Conservation (phyloP, 257 asterid genomes). For the Verbena officinalis region DNA sequence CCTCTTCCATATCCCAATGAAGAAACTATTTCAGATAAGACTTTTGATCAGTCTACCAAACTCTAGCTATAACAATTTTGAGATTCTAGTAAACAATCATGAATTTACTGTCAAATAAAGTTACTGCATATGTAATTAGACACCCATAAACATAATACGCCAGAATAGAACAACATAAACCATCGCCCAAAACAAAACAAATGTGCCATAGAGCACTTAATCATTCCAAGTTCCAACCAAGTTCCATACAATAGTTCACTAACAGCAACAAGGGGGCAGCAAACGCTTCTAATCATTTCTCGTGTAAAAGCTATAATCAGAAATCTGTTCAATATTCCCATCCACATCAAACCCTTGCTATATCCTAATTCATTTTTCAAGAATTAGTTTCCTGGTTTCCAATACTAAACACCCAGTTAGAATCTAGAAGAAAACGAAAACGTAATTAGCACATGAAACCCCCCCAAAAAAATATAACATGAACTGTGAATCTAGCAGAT, state of each 20-base stretch:
- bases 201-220: background rate
- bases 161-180: slow-evolving; percentile 15
- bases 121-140: too few relatives aligned
- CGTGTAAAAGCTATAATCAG: slow-evolving; percentile 5
- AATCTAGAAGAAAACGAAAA: background rate
- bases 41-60: background rate
- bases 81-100: background rate
- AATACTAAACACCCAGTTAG: background rate
- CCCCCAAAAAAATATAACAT: background rate
- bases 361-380: background rate
- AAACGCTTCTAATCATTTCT: background rate
- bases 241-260: background rate
- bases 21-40: background rate
- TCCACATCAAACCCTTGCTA: background rate
- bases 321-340: slow-evolving; percentile 4
- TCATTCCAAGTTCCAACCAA: slow-evolving; percentile 5
- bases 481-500: background rate
- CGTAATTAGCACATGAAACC: background rate
- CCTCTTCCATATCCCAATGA: slow-evolving; percentile 2
- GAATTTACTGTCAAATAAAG: background rate
- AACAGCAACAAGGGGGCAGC: background rate
- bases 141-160: slow-evolving; percentile 5
- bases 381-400: background rate
- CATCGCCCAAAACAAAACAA: background rate
- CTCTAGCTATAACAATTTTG: slow-evolving; percentile 9